Percentiles rank a stretch among this genome's conserved stretches.
These are phyloP conservation scores for Hyaloscypha finlandica DNA, from an alignment of 495 filamentous ascomycete genomes.

Conservation along the genomic window DNA sequence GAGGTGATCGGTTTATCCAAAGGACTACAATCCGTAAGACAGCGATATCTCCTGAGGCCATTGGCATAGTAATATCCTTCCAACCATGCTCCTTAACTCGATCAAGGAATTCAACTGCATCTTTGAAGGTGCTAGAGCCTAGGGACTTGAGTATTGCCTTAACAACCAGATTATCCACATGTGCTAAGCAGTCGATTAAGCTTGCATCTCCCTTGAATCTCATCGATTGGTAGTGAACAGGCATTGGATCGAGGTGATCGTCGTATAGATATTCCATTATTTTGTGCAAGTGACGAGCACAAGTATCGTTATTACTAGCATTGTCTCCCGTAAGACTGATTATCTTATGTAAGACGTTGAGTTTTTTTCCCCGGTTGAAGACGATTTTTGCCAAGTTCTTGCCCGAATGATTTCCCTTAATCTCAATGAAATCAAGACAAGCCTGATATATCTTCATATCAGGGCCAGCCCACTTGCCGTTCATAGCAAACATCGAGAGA, in stretches of 20 bases:
- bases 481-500: not conserved
- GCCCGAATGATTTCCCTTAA: not conserved
- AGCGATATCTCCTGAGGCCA: not conserved
- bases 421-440: not conserved
- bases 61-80: not conserved
- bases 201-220: not conserved
- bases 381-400: not conserved
- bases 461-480: not conserved
- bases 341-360: not conserved
- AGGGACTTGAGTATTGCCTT: not conserved
- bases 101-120: not conserved
- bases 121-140: not conserved
- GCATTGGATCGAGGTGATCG: not conserved
- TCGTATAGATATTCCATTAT: not conserved
- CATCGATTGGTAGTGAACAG: not conserved
- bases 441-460: slow-evolving; percentile 2
- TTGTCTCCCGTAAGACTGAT: not conserved
- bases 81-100: not conserved
- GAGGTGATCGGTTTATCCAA: not conserved
- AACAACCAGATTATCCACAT: not conserved
- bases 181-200: not conserved
- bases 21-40: not conserved
- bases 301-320: not conserved
- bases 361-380: not conserved
- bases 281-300: not conserved